Evolutionary conservation across 495 filamentous ascomycete species (phyloP).

Genomic region (Tuber melanosporum): DNA sequence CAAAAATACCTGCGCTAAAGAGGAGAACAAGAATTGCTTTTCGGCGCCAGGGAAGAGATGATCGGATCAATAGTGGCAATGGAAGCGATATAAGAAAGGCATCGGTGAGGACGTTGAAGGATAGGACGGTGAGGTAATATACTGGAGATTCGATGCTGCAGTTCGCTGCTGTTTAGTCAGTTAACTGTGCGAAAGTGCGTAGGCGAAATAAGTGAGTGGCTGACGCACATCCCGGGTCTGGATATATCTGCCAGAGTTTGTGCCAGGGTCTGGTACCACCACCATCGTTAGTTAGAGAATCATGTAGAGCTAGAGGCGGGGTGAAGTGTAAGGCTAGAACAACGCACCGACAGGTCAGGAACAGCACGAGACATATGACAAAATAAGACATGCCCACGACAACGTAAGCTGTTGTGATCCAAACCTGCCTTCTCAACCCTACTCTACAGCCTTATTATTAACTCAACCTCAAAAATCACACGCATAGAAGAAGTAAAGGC

Average conservation of each 20-base stretch:
- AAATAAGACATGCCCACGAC: slow-evolving; percentile 50
- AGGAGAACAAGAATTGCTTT: slow-evolving; percentile 53
- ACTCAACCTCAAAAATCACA: background rate
- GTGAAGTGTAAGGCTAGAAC: too few species aligned
- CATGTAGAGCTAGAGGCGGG: background rate
- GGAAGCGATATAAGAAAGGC: slow-evolving; percentile 10
- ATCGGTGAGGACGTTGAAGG: slow-evolving; percentile 12
- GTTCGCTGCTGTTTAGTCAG: slow-evolving; percentile 31
- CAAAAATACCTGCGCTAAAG: slow-evolving; percentile 56
- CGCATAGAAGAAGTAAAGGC: background rate
- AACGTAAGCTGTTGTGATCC: slow-evolving; percentile 49
- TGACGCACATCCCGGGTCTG: slow-evolving; percentile 52
- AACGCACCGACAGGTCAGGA: slow-evolving; percentile 40
- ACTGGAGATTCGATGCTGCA: slow-evolving; percentile 47
- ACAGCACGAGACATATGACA: slow-evolving; percentile 46
- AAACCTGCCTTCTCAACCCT: slow-evolving; percentile 46
- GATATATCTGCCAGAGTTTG: slow-evolving; percentile 56
- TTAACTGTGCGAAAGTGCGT: slow-evolving; percentile 3
- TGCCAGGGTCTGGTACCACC: slow-evolving; percentile 48
- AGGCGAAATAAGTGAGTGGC: background rate
- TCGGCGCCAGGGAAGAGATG: slow-evolving; percentile 49
- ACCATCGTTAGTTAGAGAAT: slow-evolving; percentile 43
- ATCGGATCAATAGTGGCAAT: slow-evolving; percentile 51
- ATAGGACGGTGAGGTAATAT: slow-evolving; percentile 24
- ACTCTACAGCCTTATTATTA: slow-evolving; percentile 37